Percentiles rank a stretch among this genome's conserved stretches.
Conservation (phyloP, 1,139 yeast genomes). For the Taphrina confusa region DNA sequence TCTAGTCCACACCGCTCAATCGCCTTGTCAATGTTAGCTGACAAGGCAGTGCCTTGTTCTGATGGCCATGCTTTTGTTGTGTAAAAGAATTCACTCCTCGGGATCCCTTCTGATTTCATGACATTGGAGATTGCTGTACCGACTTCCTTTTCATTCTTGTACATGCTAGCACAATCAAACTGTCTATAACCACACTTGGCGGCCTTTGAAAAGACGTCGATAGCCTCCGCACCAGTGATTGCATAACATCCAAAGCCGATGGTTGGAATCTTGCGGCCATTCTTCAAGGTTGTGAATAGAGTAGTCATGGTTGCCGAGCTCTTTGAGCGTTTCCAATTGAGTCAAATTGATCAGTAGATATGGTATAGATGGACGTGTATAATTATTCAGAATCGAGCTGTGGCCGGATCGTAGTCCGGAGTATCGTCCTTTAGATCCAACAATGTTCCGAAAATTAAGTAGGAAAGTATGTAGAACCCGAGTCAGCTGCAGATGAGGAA, state of each 20-base stretch:
- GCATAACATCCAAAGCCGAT: slow-evolving; percentile 55
- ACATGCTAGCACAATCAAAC: slow-evolving; percentile 56
- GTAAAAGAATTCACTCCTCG: slow-evolving; percentile 65
- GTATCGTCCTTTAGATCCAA: too few species aligned
- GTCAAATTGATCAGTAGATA: too few species aligned
- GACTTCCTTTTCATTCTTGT: slow-evolving; percentile 57
- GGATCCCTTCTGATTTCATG: slow-evolving; percentile 52
- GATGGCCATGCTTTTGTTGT: slow-evolving; percentile 59
- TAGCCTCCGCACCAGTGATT: slow-evolving; percentile 39
- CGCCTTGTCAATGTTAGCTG: slow-evolving; percentile 52
- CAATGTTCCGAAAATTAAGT: too few species aligned
- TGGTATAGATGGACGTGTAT: too few species aligned
- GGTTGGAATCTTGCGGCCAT: slow-evolving; percentile 54
- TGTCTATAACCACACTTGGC: slow-evolving; percentile 42
- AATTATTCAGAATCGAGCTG: too few species aligned
- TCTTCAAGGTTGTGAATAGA: slow-evolving; percentile 9
- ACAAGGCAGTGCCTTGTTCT: slow-evolving; percentile 54
- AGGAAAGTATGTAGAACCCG: too few species aligned
- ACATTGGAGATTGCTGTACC: slow-evolving; percentile 56
- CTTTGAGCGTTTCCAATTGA: too few species aligned
- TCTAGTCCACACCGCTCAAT: slow-evolving; percentile 54
- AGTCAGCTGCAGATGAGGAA: too few species aligned
- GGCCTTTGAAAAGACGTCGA: slow-evolving; percentile 38
- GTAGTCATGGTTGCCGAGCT: slow-evolving; percentile 4
- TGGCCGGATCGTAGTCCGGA: too few species aligned